These are phyloP conservation scores for Tetrahymena thermophila DNA, from an alignment of 73 alveolate genomes.

Conservation along the genomic window DNA sequence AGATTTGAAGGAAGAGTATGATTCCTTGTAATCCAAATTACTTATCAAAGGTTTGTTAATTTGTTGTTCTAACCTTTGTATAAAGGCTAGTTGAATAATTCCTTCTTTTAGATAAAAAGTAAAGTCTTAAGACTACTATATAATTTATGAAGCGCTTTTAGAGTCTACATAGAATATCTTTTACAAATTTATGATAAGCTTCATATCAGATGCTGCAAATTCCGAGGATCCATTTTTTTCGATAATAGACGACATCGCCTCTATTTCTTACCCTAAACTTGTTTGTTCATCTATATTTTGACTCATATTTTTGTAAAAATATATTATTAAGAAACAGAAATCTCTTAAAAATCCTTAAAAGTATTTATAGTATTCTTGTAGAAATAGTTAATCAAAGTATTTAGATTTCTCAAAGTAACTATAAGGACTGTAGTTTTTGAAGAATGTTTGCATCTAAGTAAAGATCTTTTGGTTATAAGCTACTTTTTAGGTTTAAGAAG, in stretches of 20 bases:
- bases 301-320: neutral
- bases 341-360: neutral
- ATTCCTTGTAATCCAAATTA: neutral
- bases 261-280: neutral
- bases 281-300: neutral
- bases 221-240: neutral
- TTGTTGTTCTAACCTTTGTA: neutral
- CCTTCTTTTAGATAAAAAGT: neutral
- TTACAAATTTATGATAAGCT: neutral
- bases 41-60: neutral
- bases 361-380: neutral
- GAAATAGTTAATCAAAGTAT: neutral
- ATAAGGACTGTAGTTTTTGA: neutral
- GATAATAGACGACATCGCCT: neutral
- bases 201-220: neutral
- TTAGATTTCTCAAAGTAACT: neutral
- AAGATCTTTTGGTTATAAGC: neutral
- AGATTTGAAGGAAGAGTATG: neutral
- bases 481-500: neutral
- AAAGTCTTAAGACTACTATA: neutral
- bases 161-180: neutral
- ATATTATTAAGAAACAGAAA: neutral
- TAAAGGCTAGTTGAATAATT: neutral
- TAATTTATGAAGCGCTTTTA: neutral
- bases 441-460: neutral